Base-by-base conservation (phyloP, 2,329 filamentous ascomycete species). In the Aureobasidium sp. region DNA sequence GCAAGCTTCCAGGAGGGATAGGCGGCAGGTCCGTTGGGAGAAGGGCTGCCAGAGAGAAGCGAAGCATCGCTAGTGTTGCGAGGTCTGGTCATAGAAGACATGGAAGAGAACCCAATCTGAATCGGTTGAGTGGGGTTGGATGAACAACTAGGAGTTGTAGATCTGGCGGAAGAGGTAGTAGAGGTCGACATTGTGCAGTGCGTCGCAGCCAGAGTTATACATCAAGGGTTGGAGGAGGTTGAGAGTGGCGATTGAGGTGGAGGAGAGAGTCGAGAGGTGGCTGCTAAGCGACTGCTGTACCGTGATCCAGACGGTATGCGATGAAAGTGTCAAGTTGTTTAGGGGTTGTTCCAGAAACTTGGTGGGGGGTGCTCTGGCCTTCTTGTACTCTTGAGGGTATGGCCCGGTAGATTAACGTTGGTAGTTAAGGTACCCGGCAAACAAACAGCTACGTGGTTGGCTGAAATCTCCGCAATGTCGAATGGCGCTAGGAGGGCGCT, bases 1-100 rank as follows among this genome's bases (percentile, higher is more conserved):
- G 49, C 54, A 17, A 55, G 54, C 17, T 57, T 57, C 58, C 58
- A 60, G 12, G 57, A 60, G 14, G 57, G 58, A 29, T 49, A 58
- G 22, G 57, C 58, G 34, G 49, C 47, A 24, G 56, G 52, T 41
- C 48, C 48, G 12, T 41, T 51, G 12, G 48, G 25, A 34, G 35
- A 51, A 25, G 48, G 37, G 37, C 48, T 51, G 25, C 37, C 37
- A 22, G 55, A 56, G 6, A 54, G 11, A 12, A 45, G 29, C 11
- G 56, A 55, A 21, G 54, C 40, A 34, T 45, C 41, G 48, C 37
- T 55, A 12, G 49, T 55, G 47, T 49, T 54, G 50, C 51, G 48
- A 41, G 55, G 51, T 35, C 54, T 55, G 37, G 52, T 54, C 45
- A 39, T 38, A 6, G 37, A 32, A 29, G 54, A 55, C n/a, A 14